These are phyloP conservation scores for Macrocybe gigantea DNA, from an alignment of 768 basidiomycete species.

Conservation along the genomic window DNA sequence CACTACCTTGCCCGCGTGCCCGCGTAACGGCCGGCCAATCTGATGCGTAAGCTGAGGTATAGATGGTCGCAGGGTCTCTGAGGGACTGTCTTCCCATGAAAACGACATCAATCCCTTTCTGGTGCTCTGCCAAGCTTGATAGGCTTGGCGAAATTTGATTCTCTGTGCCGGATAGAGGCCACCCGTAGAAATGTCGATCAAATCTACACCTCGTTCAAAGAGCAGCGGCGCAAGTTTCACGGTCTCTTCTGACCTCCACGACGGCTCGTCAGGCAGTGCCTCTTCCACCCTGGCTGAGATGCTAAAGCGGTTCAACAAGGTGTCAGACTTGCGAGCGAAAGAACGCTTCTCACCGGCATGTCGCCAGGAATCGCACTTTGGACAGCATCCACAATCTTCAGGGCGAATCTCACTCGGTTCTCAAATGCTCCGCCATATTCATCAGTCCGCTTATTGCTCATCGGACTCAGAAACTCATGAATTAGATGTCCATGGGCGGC, in stretches of 20 bases:
- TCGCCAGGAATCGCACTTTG: conserved; percentile 50
- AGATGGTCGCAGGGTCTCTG: conserved; percentile 49
- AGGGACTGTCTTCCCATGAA: conserved; percentile 48
- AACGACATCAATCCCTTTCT: conserved; percentile 52
- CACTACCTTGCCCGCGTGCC: conserved; percentile 19
- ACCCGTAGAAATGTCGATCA: conserved; percentile 67
- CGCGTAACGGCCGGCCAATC: conserved; percentile 49
- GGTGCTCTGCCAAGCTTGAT: conserved; percentile 54
- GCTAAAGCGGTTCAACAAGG: conserved; percentile 20
- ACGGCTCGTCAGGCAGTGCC: conserved; percentile 47
- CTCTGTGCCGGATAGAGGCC: conserved; percentile 45
- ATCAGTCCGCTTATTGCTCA: conserved; percentile 57
- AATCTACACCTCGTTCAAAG: conserved; percentile 62
- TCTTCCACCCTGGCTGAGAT: conserved; percentile 68
- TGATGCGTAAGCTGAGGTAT: conserved; percentile 43
- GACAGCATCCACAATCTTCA: conserved; percentile 60
- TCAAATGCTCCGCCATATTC: conserved; percentile 69
- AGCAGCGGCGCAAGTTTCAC: conserved; percentile 55
- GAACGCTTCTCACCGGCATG: conserved; percentile 50
- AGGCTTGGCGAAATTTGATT: conserved; percentile 29
- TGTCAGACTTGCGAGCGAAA: neutral
- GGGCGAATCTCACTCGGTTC: conserved; percentile 57
- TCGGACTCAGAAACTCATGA: conserved; percentile 47
- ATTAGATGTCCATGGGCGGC: conserved; percentile 56
- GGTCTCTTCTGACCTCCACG: conserved; percentile 68